Base-by-base conservation (phyloP, 1,139 yeast genomes). In the Cylindricascospora bacillispora region DNA sequence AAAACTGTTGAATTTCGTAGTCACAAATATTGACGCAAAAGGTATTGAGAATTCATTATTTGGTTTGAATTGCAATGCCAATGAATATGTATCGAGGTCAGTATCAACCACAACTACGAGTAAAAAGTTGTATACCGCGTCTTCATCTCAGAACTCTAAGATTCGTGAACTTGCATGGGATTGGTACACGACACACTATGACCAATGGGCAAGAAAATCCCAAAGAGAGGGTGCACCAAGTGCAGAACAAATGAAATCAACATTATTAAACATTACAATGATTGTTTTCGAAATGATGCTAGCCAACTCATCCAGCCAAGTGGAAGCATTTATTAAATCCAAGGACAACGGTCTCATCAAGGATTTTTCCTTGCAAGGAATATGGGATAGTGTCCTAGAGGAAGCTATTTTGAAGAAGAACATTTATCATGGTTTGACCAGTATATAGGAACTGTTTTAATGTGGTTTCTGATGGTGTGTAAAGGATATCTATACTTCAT, bases 131-230 rank as follows among this genome's bases (percentile, higher is more conserved):
- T 20, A 24, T 11, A 14, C 18, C 11, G 5, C 27, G 11, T n/a
- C n/a, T n/a, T n/a, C n/a, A n/a, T n/a, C n/a, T n/a, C n/a, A 25
- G 27, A 25, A 18, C 9, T 10, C 21, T 30, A 28, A 28, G 16
- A 35, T 47, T 6, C 38, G 44, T 11, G 45, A 45, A 5, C 16
- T 37, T 1, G 44, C 73, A 5, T 73, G 74, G 69, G 52, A 60
- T 9, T 74, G 81, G 80, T 73, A 64, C 47, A 54, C 45, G 23
- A 45, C 63, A 28, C 62, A 73, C 41, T 72, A 64, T 43, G 67
- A 66, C 31, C 52, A 54, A 18, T 72, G 79, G 73, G 60, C 59
- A 4, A 43, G 54, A 13, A 63, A 61, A 34, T 57, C 72, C 6
- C 45, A 60, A 26, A 50, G 65, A 31, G 58, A 57, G 29, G 73